These are phyloP conservation scores for Eucalyptus fibrosa DNA, from an alignment of 345 rosid genomes.

Conservation along the genomic window DNA sequence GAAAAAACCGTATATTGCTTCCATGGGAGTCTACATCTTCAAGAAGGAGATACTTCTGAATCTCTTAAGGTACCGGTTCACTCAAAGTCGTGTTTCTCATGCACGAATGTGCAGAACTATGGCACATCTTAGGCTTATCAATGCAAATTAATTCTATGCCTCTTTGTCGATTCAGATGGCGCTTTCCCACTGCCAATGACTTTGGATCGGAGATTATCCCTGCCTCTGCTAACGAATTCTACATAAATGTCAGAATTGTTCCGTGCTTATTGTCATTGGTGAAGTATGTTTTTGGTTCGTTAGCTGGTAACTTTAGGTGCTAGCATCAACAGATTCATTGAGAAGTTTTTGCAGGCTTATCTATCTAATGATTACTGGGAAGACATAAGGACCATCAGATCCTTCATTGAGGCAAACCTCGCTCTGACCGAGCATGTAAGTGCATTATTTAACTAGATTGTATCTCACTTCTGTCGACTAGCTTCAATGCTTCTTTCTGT, in stretches of 20 bases:
- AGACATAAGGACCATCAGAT: conserved; percentile 92
- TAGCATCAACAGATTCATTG: not conserved
- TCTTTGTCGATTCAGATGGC: conserved; percentile 50
- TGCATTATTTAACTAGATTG: not conserved
- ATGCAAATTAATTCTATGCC: not conserved
- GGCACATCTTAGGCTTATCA: not conserved
- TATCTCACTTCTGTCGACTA: rapidly evolving
- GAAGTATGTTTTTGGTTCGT: not conserved
- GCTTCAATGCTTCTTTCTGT: not conserved
- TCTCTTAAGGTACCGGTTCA: conserved; percentile 58
- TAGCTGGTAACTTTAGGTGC: not conserved
- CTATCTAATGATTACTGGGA: conserved; percentile 94
- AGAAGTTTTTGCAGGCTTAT: conserved; percentile 34
- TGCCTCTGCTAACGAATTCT: conserved; percentile 72
- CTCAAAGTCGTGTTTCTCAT: not conserved
- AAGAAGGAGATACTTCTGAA: conserved; percentile 88
- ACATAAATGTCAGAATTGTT: conserved; percentile 30
- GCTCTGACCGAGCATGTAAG: conserved; percentile 87
- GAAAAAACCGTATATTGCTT: conserved; percentile 88
- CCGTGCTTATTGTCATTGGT: not conserved
- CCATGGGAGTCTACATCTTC: conserved; percentile 96
- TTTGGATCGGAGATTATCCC: conserved; percentile 93
- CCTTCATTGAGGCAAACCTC: conserved; percentile 87
- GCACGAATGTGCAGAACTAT: not conserved
- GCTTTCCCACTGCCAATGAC: conserved; percentile 95